Evolutionary conservation across 2,329 filamentous ascomycete genomes (phyloP), one percentile per base, ranked within the genome.

Genomic region (Rhynchosporium graminicola): DNA sequence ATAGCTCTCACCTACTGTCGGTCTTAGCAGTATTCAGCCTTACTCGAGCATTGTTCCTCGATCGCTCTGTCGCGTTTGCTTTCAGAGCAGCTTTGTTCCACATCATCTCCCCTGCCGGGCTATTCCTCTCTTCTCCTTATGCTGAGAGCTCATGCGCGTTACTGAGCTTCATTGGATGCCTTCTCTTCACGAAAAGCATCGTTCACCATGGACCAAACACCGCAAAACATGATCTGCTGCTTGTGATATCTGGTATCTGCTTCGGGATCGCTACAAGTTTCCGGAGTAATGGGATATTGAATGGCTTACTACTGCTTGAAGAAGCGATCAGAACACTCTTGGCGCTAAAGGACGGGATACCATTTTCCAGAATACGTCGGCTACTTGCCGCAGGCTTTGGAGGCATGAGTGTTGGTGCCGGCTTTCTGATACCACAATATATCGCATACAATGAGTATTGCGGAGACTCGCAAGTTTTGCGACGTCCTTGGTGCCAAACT

Each of bases 121-220:
- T 97, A 2, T 98, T 99, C 73, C 83, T 99, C 20, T 93, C 89
- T 0, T 89, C 93, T 0, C 92, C 94, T 0, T 96, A 95, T 75
- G 83, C 86, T 9, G 95, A 99, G 77, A 86, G 89, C 66, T 75
- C 88, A 0, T 97, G 92, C 75, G 87, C 94, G 0, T 80, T 90
- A 28, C 79, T 97, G 40, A 90, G 89, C 46, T 91, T 97, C 70
- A 69, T 81, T 0, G 95, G 92, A 0, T 87, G 87, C 70, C 81
- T 90, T 36, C 74, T 89, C 54, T 95, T 94, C 73, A 83, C 84
- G 1, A 79, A 81, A 50, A 78, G 79, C 70, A 70, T 72, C 74
- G 76, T 13, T 55, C 75, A 62, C 65, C 74, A 65, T 69, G 77
- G 66, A 66, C 74, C 68, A 63, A 68, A 45, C 61, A 71, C 59